Evolutionary conservation across 208 protist species (phyloP).

Genomic region (Novymonas esmeraldas): DNA sequence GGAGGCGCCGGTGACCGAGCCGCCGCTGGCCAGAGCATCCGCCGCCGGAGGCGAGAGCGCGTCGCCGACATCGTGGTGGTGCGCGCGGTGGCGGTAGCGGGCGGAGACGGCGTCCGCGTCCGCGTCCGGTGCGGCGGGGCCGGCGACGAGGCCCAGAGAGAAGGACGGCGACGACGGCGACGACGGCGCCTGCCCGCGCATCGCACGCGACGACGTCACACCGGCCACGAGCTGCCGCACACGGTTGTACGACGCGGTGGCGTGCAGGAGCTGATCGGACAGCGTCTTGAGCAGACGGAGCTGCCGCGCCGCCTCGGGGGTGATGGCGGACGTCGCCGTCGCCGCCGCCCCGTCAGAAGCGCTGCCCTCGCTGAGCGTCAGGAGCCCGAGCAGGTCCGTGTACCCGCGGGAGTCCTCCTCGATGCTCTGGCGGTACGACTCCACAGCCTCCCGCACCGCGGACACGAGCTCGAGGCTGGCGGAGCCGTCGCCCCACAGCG

Average conservation of each 20-base stretch:
- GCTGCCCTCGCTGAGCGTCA: slow-evolving; percentile 7
- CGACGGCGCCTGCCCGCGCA: background rate
- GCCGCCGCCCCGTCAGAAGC: background rate
- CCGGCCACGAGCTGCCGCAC: slow-evolving; percentile 10
- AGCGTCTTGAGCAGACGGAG: slow-evolving; percentile 23
- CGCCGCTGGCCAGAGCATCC: background rate
- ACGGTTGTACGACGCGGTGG: slow-evolving; percentile 30
- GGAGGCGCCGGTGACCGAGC: background rate
- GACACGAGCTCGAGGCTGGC: slow-evolving; percentile 42
- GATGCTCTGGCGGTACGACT: slow-evolving; percentile 34
- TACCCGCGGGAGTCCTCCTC: slow-evolving; percentile 33
- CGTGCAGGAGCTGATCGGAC: slow-evolving; percentile 25
- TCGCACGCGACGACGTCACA: background rate
- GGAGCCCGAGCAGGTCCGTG: slow-evolving; percentile 34
- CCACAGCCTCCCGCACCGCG: slow-evolving; percentile 36
- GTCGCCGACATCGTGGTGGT: too few species aligned
- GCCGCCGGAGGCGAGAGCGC: too few species aligned
- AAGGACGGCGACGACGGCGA: slow-evolving; percentile 21
- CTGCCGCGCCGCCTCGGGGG: slow-evolving; percentile 26
- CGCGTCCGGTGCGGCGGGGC: slow-evolving; percentile 2
- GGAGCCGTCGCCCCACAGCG: slow-evolving; percentile 48
- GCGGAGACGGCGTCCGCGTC: too few species aligned
- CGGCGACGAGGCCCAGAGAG: background rate
- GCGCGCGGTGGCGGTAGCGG: too few species aligned
- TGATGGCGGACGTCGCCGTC: slow-evolving; percentile 10